Evolutionary conservation across 768 basidiomycete species (phyloP).

Genomic region (Trametes maxima): DNA sequence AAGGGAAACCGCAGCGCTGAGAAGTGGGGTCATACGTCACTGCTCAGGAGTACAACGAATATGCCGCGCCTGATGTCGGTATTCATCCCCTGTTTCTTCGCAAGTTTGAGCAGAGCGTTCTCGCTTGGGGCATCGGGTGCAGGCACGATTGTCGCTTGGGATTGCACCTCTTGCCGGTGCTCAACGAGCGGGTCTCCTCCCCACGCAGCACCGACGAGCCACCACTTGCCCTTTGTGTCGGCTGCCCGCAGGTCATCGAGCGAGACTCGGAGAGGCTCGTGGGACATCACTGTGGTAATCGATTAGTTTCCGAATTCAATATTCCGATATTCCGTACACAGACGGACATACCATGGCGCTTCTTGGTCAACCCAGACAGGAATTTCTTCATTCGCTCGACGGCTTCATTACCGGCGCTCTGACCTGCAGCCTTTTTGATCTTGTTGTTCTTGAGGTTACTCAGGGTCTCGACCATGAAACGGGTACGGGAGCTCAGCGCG

Average conservation of each 20-base stretch:
- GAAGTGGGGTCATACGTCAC: conserved; percentile 64
- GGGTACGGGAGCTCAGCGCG: conserved; percentile 77
- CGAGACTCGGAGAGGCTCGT: conserved; percentile 86
- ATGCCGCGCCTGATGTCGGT: conserved; percentile 91
- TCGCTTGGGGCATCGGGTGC: conserved; percentile 35
- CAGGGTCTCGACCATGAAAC: conserved; percentile 95
- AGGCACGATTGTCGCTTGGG: conserved; percentile 30
- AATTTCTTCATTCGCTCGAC: conserved; percentile 90
- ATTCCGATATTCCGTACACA: not conserved
- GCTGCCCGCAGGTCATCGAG: conserved; percentile 84
- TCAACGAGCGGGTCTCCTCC: conserved; percentile 88
- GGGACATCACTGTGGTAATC: conserved; percentile 61
- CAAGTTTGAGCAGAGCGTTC: conserved; percentile 69
- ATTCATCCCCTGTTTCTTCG: conserved; percentile 96
- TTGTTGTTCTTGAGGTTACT: conserved; percentile 93
- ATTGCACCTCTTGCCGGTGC: conserved; percentile 44
- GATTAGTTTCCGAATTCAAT: not conserved
- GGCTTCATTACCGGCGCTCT: conserved; percentile 73
- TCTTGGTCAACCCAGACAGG: conserved; percentile 73
- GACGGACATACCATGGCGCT: conserved; percentile 57
- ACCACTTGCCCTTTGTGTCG: conserved; percentile 94
- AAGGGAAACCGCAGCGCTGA: not conserved
- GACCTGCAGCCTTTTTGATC: conserved; percentile 60
- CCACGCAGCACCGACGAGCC: conserved; percentile 98
- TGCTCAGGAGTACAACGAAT: conserved; percentile 94